Conservation (phyloP, 2,329 filamentous ascomycete species). For the Boeremia exigua region DNA sequence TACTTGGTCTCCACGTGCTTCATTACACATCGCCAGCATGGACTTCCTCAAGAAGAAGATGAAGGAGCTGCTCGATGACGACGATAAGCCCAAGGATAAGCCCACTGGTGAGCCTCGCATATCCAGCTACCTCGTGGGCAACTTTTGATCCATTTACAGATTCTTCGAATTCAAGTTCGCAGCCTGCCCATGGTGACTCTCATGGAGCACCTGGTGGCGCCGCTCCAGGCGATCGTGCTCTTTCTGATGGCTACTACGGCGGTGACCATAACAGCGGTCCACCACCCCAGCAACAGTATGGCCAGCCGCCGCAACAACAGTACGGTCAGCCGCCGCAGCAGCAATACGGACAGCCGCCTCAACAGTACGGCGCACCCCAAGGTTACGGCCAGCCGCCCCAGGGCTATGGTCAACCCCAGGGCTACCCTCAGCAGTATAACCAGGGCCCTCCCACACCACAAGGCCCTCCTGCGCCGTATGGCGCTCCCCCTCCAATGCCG, state of each 20-base stretch:
- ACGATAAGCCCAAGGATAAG: conserved; percentile 42
- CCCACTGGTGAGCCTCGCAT: conserved; percentile 16
- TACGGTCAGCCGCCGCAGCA: conserved; percentile 30
- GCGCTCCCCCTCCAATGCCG: conserved; percentile 60
- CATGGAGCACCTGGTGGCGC: conserved; percentile 23
- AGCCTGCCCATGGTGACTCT: conserved; percentile 17
- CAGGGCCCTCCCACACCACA: conserved; percentile 33
- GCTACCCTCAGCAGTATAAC: conserved; percentile 36
- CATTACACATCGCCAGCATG: conserved; percentile 35
- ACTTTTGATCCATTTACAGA: conserved; percentile 1
- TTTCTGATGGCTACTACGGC: conserved; percentile 29
- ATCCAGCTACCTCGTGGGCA: not conserved
- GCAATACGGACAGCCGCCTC: conserved; percentile 23
- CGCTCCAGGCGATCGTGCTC: conserved; percentile 28
- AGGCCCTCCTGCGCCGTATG: conserved; percentile 41
- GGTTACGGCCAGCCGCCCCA: conserved; percentile 38
- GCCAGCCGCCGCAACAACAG: conserved; percentile 31
- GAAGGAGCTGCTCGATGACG: conserved; percentile 52
- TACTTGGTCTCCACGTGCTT: not conserved
- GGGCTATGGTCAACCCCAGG: conserved; percentile 27
- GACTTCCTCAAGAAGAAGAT: conserved; percentile 57
- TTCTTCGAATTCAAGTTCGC: not conserved
- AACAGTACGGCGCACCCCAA: conserved; percentile 25
- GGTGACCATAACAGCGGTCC: conserved; percentile 24
- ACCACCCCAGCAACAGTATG: conserved; percentile 22